Base-by-base conservation (phyloP, 2,329 filamentous ascomycete species). In the Xylariales sp. region DNA sequence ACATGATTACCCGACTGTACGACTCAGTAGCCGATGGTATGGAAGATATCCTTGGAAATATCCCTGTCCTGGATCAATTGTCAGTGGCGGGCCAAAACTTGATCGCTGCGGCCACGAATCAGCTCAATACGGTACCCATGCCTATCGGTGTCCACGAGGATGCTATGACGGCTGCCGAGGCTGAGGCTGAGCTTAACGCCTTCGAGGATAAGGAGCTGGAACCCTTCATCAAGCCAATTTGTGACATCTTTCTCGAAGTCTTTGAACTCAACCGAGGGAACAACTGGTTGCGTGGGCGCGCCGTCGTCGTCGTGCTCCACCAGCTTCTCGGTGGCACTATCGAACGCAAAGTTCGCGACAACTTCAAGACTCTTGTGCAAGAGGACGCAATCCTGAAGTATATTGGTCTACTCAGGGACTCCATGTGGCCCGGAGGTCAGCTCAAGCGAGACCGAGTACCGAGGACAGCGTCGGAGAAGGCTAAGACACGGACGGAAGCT, bases 181-280 rank as follows among this genome's bases (percentile, higher is more conserved):
- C 90, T 0, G 90, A 97, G 62, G 91, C 91, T 0, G 93, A 97
- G 61, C 70, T 98, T 33, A 87, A 90, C 41, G 91, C 91, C 0
- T 97, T 95, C 53, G 91, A 97, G 62, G 83, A 87, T 56, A 83
- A 82, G 53, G 88, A 95, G 51, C 72, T 89, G 3, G 89, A 95
- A 56, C 93, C 93, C 1, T 97, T 98, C 54, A 93, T 98, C 53
- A 98, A 96, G 59, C 94, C 93, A 4, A 96, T 98, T 44, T 96
- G 90, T 62, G 93, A 98, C 60, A 83, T 98, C 43, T 98, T 98
- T 63, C 76, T 98, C 13, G 93, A 98, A 58, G 79, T 89, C 0
- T 98, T 98, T 55, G 90, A 95, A 55, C 75, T 98, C 27, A 95
- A 96, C 60, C 83, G 85, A 43, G 90, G 91, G 28, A 96, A 94